A percentile compares a stretch with the other conserved stretches of the same genome.
Evolutionary conservation across 164 flowering plant genomes (phyloP).

Genomic region (Tetracentron sinense): DNA sequence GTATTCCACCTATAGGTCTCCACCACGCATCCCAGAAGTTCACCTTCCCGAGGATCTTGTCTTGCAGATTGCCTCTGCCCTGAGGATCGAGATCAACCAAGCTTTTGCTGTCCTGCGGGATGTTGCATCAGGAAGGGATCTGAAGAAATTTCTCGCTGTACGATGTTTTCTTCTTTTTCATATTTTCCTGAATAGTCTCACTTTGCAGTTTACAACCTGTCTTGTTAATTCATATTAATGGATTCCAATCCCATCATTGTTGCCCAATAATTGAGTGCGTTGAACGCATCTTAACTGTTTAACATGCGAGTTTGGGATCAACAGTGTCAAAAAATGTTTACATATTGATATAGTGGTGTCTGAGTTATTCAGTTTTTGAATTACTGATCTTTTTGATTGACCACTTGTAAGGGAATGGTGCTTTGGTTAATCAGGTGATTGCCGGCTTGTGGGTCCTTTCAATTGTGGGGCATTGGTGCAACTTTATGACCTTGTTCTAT

Average conservation of each 20-base stretch:
- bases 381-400: background rate
- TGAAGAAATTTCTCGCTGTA: slow-evolving; percentile 62
- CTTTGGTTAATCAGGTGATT: slow-evolving; percentile 45
- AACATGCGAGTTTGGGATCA: background rate
- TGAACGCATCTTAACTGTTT: too few relatives aligned
- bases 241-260: background rate
- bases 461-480: slow-evolving; percentile 63
- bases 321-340: background rate
- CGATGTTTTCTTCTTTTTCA: slow-evolving; percentile 4
- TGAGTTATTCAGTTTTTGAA: background rate
- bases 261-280: too few relatives aligned
- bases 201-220: background rate
- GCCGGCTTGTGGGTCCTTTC: slow-evolving; percentile 83
- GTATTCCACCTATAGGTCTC: slow-evolving; percentile 44
- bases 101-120: slow-evolving; percentile 35
- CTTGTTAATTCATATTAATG: background rate
- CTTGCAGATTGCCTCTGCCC: slow-evolving; percentile 31
- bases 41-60: slow-evolving; percentile 48
- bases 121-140: slow-evolving; percentile 54
- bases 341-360: background rate
- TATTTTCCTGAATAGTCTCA: background rate
- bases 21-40: slow-evolving; percentile 66
- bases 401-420: background rate
- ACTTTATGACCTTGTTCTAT: slow-evolving; percentile 76
- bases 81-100: slow-evolving; percentile 44